Evolutionary conservation across 371 early-diverging fungal species (phyloP).

Genomic region (Basidiobolus meristosporus): DNA sequence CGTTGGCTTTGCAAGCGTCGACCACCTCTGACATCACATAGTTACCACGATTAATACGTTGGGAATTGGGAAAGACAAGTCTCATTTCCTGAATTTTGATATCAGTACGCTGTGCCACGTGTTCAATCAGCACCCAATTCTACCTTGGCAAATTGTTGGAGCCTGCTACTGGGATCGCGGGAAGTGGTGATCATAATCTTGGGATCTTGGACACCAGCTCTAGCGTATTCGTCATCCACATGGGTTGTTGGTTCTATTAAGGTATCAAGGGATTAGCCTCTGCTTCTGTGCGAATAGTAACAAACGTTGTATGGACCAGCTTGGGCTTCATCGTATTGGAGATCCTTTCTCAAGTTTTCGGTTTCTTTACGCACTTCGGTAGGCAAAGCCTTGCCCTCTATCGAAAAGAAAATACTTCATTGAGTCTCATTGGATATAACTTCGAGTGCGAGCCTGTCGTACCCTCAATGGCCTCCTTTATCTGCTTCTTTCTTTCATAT

Average conservation of each 20-base stretch:
- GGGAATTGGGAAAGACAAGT: slow-evolving; percentile 90
- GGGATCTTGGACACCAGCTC: slow-evolving; percentile 83
- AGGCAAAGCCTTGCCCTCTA: slow-evolving; percentile 75
- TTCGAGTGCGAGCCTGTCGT: slow-evolving; percentile 4
- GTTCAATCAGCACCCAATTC: background rate
- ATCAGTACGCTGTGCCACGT: background rate
- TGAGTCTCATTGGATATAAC: background rate
- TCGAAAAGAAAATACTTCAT: background rate
- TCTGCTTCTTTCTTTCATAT: slow-evolving; percentile 78
- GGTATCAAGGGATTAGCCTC: slow-evolving; percentile 1
- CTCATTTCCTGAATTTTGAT: slow-evolving; percentile 58
- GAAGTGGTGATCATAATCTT: slow-evolving; percentile 96
- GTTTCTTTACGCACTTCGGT: slow-evolving; percentile 65
- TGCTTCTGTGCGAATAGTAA: background rate
- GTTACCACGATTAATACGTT: slow-evolving; percentile 93
- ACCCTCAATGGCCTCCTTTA: slow-evolving; percentile 82
- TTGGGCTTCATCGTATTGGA: slow-evolving; percentile 80
- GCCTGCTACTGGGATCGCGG: slow-evolving; percentile 83
- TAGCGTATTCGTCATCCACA: slow-evolving; percentile 92
- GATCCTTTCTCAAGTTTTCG: slow-evolving; percentile 45
- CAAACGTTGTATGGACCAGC: slow-evolving; percentile 21
- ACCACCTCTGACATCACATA: slow-evolving; percentile 92
- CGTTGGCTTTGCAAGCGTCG: slow-evolving; percentile 84
- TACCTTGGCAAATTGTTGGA: slow-evolving; percentile 90
- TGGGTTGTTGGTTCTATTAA: slow-evolving; percentile 50